Percentiles rank a stretch among this genome's conserved stretches.
Evolutionary conservation across 1,139 yeast species (phyloP).

Genomic region (Trichomonascaceae sp.): DNA sequence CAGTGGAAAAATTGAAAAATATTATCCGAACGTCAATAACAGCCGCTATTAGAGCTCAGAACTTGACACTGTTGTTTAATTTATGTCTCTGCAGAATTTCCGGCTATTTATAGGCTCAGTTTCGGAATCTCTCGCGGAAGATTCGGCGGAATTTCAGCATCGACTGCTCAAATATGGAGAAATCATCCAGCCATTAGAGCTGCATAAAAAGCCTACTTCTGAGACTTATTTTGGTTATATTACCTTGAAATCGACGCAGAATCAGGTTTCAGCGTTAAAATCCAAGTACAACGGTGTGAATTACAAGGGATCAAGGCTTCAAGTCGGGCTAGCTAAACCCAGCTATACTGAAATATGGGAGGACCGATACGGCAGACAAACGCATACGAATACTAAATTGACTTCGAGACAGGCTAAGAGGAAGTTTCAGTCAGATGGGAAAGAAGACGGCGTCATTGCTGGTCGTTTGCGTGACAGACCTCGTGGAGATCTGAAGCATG

Average conservation of each 20-base stretch:
- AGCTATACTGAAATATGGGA: constrained; percentile 43
- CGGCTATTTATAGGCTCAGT: constrained; percentile 67
- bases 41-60: too few species aligned
- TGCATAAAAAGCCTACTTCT: constrained; percentile 43
- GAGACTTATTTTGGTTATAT: constrained; percentile 64
- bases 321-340: constrained; percentile 45
- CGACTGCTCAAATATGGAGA: constrained; percentile 50
- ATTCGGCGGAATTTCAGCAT: constrained; percentile 38
- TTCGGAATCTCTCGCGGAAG: constrained; percentile 46
- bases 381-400: constrained; percentile 18
- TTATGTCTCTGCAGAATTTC: neutral
- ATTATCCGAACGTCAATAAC: too few species aligned
- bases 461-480: constrained; percentile 59
- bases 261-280: constrained; percentile 44
- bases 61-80: too few species aligned
- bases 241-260: constrained; percentile 47
- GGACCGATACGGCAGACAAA: constrained; percentile 34
- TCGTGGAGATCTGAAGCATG: constrained; percentile 47
- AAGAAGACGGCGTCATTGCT: constrained; percentile 44
- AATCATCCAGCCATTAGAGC: constrained; percentile 39
- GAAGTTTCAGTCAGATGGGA: constrained; percentile 34
- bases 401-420: constrained; percentile 42
- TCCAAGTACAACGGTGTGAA: constrained; percentile 59
- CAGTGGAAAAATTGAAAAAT: too few species aligned
- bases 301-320: constrained; percentile 66